Percentiles rank a stretch among this genome's conserved stretches.
Evolutionary conservation across 352 stramenopile genomes (phyloP).

Genomic region (Phytopythium ostracodes): DNA sequence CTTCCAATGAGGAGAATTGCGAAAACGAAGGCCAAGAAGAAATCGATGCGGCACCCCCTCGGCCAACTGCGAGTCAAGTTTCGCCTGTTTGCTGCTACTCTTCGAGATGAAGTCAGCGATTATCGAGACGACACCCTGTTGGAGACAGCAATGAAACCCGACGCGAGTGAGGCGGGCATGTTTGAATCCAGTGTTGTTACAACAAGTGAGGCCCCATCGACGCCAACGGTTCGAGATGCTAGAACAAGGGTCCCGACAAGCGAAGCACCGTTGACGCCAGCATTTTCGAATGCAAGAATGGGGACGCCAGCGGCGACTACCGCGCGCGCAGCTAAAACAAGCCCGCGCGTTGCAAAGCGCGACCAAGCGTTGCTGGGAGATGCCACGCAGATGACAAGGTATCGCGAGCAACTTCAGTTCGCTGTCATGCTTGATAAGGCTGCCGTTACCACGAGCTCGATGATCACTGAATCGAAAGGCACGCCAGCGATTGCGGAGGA

Average conservation of each 20-base stretch:
- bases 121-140: not conserved
- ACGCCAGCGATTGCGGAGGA: not conserved
- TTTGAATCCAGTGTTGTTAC: not conserved
- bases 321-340: not conserved
- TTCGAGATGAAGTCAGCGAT: not conserved
- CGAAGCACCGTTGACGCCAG: not conserved
- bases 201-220: not conserved
- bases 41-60: not conserved
- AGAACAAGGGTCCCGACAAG: not conserved
- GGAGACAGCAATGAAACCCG: not conserved
- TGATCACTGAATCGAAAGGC: not conserved
- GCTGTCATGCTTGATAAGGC: constrained; percentile 18
- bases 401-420: constrained; percentile 16
- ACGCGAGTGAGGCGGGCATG: not conserved
- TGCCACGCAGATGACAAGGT: not conserved
- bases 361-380: not conserved
- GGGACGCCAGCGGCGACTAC: not conserved
- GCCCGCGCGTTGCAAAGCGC: not conserved
- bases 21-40: not conserved
- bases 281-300: not conserved
- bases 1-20: not conserved
- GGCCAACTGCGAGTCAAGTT: constrained; percentile 22
- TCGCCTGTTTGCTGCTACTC: constrained; percentile 7
- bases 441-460: constrained; percentile 2
- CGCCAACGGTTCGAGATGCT: not conserved